Evolutionary conservation across 2,329 filamentous ascomycete species (phyloP), one percentile per base, ranked within the genome.

Genomic region (Calonectria multiphialidica): DNA sequence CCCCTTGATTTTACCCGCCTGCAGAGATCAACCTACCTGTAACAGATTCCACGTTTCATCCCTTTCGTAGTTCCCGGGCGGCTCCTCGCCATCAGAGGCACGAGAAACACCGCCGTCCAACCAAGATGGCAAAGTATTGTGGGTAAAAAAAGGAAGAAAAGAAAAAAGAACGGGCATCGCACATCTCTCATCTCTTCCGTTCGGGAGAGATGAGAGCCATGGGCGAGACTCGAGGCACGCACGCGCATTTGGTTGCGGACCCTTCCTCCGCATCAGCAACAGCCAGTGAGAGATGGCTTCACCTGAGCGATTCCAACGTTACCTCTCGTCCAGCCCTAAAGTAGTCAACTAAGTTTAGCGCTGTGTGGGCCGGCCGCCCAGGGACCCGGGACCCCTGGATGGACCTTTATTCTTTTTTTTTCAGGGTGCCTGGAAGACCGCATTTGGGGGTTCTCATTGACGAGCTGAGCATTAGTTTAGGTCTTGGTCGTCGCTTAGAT

Each of bases 1-100:
- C 57, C 57, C 57, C 40, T 62, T 62, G 57, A 62, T 42, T 62
- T 45, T 21, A 59, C 53, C 44, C 42, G 15, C 28, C 28, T 47
- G 59, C 47, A 40, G 44, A 12, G 68, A 71, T 71, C 68, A 71
- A 44, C 55, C 25, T 64, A 57, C 63, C 44, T 69, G 66, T 47
- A 28, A 35, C 50, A 45, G 57, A 75, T 75, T 77, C 77, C 75
- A 68, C 53, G 76, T 77, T 78, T 78, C 70, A 75, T 71, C 68
- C 71, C 73, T 66, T 70, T 70, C 37, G 64, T 67, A 37, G 44
- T 47, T 49, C 44, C 37, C 35, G 25, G 33, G 25, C 37, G 64
- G 37, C 64, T 28, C 42, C 40, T 33, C 50, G 23, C 44, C 40
- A 44, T 45, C 33, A 12, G 37, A 40, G 44, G 30, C 30, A 50